Evolutionary conservation across 1,139 yeast species (phyloP), one percentile per base, ranked within the genome.

Genomic region (Suzukiozyma palmioleophila): DNA sequence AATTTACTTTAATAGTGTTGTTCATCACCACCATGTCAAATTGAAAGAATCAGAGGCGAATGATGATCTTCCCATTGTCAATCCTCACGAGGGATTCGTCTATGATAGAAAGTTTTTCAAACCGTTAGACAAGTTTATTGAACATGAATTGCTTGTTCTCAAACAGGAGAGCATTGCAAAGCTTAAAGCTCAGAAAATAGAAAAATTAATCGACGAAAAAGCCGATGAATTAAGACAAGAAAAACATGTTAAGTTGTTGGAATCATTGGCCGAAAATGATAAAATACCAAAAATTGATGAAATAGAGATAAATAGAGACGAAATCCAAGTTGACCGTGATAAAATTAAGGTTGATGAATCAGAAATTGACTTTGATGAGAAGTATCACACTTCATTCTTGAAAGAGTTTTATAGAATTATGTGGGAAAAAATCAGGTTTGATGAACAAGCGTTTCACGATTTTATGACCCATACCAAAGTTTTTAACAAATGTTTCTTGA

Each of bases 401-500:
- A 35, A 24, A 26, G 35, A 33, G 14, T 29, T 33, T 34, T 33
- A 33, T 15, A 12, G 26, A 8, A 26, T 24, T 11, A 22, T 25
- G 9, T 46, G 48, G 52, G 34, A 28, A 3, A 39, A 41, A 11
- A 56, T 57, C 4, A 43, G 34, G 9, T 27, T 35, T 4, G 54
- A 55, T 12, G 70, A 67, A 49, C 67, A 62, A 40, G 37, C 45
- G 1, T 57, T 74, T 47, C 65, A 68, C 38, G 67, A 71, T 42
- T 71, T 64, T 40, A 49, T 73, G 14, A 44, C 73, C 10, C 73
- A 69, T 47, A 43, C 74, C 30, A 60, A 69, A 39, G 57, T 73
- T 2, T 75, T 62, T 45, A 64, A 70, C 36, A 59, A 63, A 38
- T 75, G 81, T 46, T 75, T 45, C 43, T 72, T 27, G 47, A 40